These are phyloP conservation scores for Blastobotrys raffinosifermentans DNA, from an alignment of 1,139 yeast genomes.

Conservation along the genomic window DNA sequence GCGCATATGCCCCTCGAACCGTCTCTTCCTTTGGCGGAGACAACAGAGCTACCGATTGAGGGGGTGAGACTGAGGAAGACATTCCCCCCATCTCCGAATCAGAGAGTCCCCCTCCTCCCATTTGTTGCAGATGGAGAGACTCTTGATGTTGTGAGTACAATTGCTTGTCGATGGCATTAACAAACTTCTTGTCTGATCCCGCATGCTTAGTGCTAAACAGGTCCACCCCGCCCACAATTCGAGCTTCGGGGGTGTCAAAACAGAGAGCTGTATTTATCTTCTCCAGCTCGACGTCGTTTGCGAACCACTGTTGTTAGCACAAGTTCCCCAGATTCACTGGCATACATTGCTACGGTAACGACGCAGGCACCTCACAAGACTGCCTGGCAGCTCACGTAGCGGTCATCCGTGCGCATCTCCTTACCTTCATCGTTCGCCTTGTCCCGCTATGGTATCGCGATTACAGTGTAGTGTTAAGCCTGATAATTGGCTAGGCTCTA, in stretches of 20 bases:
- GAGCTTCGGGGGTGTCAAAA: conserved; percentile 83
- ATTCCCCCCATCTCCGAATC: conserved; percentile 8
- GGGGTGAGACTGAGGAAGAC: conserved; percentile 19
- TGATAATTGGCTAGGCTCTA: no score
- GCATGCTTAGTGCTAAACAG: conserved; percentile 91
- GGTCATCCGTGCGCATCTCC: no score
- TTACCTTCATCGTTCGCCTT: no score
- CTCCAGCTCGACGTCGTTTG: conserved; percentile 53
- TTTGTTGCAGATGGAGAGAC: conserved; percentile 14
- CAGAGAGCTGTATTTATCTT: conserved; percentile 80
- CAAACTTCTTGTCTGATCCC: conserved; percentile 80
- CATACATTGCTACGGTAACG: no score
- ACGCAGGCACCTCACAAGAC: no score
- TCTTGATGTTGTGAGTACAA: conserved; percentile 26
- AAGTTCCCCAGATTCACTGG: no score
- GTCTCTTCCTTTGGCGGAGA: conserved; percentile 15
- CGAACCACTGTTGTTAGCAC: no score
- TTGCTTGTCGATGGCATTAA: conserved; percentile 81
- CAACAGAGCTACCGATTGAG: conserved; percentile 12
- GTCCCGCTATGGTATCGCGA: no score
- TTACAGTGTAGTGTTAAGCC: no score
- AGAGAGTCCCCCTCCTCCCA: conserved; percentile 5
- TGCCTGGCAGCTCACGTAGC: no score
- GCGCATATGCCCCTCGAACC: conserved; percentile 7
- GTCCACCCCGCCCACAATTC: conserved; percentile 89